Percentiles rank a stretch among this genome's conserved stretches.
These are phyloP conservation scores for Metrosideros polymorpha DNA, from an alignment of 441 rosid species.

Conservation along the genomic window DNA sequence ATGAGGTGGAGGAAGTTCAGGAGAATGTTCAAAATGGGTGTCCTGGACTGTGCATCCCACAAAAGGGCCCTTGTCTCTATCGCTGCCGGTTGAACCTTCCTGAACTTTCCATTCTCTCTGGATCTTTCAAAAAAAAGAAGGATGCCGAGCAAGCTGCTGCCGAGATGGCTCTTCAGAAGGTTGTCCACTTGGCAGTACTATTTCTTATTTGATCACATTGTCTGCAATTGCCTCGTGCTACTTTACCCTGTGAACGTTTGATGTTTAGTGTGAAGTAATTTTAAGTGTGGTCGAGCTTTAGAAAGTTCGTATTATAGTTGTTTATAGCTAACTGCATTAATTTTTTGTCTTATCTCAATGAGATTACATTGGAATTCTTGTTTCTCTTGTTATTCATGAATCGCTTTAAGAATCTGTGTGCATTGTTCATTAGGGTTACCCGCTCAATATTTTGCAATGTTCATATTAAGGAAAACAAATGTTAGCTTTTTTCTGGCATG, in stretches of 20 bases:
- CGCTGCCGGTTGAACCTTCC: conserved; percentile 83
- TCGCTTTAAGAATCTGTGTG: background rate
- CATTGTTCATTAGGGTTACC: background rate
- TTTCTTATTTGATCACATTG: background rate
- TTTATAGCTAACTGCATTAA: background rate
- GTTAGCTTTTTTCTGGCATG: background rate
- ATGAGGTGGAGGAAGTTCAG: conserved; percentile 61
- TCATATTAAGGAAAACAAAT: background rate
- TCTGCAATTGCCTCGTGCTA: background rate
- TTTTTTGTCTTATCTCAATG: background rate
- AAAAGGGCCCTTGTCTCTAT: conserved; percentile 67
- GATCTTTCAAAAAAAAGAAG: conserved; percentile 60
- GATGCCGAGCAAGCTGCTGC: conserved; percentile 96
- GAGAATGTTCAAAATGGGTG: conserved; percentile 55
- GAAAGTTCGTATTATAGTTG: background rate
- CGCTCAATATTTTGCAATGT: background rate
- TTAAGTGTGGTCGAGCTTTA: background rate
- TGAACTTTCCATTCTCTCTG: conserved; percentile 52
- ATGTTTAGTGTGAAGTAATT: background rate
- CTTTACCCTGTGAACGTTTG: background rate
- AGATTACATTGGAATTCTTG: background rate
- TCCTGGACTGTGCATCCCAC: conserved; percentile 75
- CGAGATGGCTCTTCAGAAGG: conserved; percentile 71
- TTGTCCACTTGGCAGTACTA: background rate
- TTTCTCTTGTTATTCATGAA: background rate